Percentiles rank a stretch among this genome's conserved stretches.
Evolutionary conservation across 1,139 yeast genomes (phyloP).

Genomic region (Taphrina betulina): DNA sequence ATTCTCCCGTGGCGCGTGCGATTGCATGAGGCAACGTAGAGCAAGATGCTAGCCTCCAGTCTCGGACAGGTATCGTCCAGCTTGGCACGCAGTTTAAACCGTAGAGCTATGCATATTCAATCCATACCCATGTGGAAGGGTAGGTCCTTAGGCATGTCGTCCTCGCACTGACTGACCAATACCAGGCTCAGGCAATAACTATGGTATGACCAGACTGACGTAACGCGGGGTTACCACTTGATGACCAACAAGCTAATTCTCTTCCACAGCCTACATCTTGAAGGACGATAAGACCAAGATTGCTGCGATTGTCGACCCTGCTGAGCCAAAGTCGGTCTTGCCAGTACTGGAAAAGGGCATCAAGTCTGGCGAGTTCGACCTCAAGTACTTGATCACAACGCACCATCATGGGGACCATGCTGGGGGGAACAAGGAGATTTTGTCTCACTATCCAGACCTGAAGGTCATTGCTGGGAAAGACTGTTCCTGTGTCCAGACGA

Average conservation of each 20-base stretch:
- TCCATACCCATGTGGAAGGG: slow-evolving; percentile 32
- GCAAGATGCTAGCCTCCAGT: no score
- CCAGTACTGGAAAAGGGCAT: slow-evolving; percentile 48
- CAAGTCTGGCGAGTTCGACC: slow-evolving; percentile 46
- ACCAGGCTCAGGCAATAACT: slow-evolving; percentile 76
- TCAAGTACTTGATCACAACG: slow-evolving; percentile 82
- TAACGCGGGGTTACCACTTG: no score
- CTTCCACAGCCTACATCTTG: slow-evolving; percentile 61
- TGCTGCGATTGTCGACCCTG: slow-evolving; percentile 88
- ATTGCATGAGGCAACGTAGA: no score
- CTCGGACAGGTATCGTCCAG: no score
- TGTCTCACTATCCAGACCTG: slow-evolving; percentile 40
- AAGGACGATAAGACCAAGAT: slow-evolving; percentile 63
- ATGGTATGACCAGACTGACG: no score
- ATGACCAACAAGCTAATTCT: no score
- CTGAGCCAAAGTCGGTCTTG: slow-evolving; percentile 65
- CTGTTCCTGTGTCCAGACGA: slow-evolving; percentile 64
- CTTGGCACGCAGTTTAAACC: no score
- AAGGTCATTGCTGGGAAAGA: slow-evolving; percentile 87
- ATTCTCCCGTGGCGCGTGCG: no score
- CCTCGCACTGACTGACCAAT: neutral
- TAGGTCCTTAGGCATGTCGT: neutral
- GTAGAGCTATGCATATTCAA: slow-evolving; percentile 21
- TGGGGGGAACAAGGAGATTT: slow-evolving; percentile 65
- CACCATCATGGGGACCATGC: slow-evolving; percentile 96